Base-by-base conservation (phyloP, 495 filamentous ascomycete genomes). In the Penicillium paxilli region DNA sequence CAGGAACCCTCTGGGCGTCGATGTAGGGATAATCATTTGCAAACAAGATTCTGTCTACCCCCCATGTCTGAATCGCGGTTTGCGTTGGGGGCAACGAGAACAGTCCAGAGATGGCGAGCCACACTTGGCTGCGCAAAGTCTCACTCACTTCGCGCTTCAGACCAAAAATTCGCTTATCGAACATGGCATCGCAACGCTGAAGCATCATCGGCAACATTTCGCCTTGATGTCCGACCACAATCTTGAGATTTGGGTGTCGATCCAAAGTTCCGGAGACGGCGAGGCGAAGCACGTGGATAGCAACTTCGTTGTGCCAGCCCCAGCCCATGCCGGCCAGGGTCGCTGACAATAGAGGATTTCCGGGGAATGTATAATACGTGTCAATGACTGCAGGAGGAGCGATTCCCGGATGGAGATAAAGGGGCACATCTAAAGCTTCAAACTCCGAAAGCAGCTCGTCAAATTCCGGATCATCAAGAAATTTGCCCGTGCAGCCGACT, bases 301-400 rank as follows among this genome's bases (percentile, higher is more conserved):
- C 23, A 16, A 46, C 44, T 28, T 46, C 44, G 19, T 46, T 46
- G 11, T 46, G 44, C 44, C 44, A 46, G 8, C 44, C 44, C 44
- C 44, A 46, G 2, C 44, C 44, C 44, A 46, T 25, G 3, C 44
- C 44, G 2, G 44, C 44, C 23, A 46, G 9, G 1, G 44, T 25
- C 11, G 44, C 44, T 19, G 44, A 46, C 8, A 26, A 30, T 19
- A n/a, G 11, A 5, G 35, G 35, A 0, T 38, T 38, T 17, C 35
- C 35, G 0, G 35, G 35, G 12, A 37, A 38, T 16, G 35, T 19
- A 16, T 38, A 38, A 4, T 38, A 37, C 14, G 33, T 17, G n/a
- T 38, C 35, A 38, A 38, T 38, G 35, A 38, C 35, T 6, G 35
- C 35, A 0, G 35, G 35, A 1, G 35, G 35, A 5, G 35, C 35